These are phyloP conservation scores for Orbilia brochopaga DNA, from an alignment of 2,329 filamentous ascomycete genomes.

Conservation along the genomic window DNA sequence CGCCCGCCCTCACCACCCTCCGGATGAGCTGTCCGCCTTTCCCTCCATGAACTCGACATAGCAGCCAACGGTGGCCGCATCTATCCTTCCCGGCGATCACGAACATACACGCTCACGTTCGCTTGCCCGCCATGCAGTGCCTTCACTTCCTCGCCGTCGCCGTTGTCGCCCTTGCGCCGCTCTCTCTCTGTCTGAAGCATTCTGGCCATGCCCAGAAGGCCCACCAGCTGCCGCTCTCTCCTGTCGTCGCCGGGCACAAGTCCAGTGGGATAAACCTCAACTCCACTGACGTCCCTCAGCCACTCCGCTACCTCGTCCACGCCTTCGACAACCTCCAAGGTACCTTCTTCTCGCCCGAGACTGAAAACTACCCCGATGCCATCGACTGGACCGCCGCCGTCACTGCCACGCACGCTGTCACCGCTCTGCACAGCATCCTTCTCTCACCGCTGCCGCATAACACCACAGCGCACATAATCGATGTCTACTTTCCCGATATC, in stretches of 20 bases:
- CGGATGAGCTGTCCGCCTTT: too few relatives aligned
- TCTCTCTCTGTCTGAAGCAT: too few relatives aligned
- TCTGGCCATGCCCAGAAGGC: too few relatives aligned
- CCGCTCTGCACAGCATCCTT: constrained; percentile 72
- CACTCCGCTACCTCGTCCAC: constrained; percentile 39
- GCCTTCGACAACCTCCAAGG: constrained; percentile 76
- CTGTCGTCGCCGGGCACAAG: constrained; percentile 11
- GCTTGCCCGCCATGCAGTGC: too few relatives aligned
- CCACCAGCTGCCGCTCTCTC: constrained; percentile 18
- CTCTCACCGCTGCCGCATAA: constrained; percentile 56
- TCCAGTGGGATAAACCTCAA: constrained; percentile 37
- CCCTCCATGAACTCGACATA: too few relatives aligned
- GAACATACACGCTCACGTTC: too few relatives aligned
- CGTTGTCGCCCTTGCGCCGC: too few relatives aligned
- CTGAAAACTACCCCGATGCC: constrained; percentile 80
- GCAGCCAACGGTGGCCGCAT: too few relatives aligned
- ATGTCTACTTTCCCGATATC: constrained; percentile 78
- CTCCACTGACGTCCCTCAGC: constrained; percentile 22
- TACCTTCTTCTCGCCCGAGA: constrained; percentile 75
- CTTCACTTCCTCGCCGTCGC: too few relatives aligned
- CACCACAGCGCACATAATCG: constrained; percentile 70
- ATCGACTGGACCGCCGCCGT: constrained; percentile 97
- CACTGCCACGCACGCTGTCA: constrained; percentile 77
- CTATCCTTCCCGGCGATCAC: too few relatives aligned
- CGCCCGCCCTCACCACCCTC: too few relatives aligned